Evolutionary conservation across 768 basidiomycete species (phyloP).

Genomic region (Tricholoma terreum): DNA sequence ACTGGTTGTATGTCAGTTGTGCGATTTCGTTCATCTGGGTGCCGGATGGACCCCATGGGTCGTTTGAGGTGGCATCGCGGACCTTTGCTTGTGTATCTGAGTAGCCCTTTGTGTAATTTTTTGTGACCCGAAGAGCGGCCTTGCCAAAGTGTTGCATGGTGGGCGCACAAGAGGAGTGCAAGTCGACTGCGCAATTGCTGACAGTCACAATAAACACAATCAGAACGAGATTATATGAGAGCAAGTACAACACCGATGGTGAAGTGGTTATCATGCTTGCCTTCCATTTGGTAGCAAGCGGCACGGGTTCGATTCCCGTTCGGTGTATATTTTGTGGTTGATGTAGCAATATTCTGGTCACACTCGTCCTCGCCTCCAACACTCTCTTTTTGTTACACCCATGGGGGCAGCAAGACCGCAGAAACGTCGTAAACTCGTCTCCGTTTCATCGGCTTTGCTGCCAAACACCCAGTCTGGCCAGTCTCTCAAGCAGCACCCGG

Average conservation of each 20-base stretch:
- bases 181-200: background rate
- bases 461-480: background rate
- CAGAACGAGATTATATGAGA: background rate
- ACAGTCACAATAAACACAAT: background rate
- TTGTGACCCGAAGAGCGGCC: conserved; percentile 81
- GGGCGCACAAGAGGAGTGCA: background rate
- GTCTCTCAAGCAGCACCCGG: conserved; percentile 1
- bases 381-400: background rate
- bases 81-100: conserved; percentile 95
- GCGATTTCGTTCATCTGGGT: conserved; percentile 99
- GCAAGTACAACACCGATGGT: conserved; percentile 52
- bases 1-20: conserved; percentile 97
- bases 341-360: no score
- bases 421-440: conserved; percentile 26
- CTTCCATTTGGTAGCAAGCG: conserved; percentile 68
- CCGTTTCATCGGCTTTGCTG: background rate
- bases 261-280: conserved; percentile 94
- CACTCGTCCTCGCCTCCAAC: background rate
- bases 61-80: conserved; percentile 94
- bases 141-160: conserved; percentile 80
- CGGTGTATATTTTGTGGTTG: conserved; percentile 40
- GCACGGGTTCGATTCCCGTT: conserved; percentile 80
- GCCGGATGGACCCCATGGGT: conserved; percentile 96
- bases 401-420: conserved; percentile 22
- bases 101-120: conserved; percentile 96